phyloP scores from a whole-genome alignment of 2,329 filamentous ascomycete genomes.

The Neocatenulostroma microsporum region DNA sequence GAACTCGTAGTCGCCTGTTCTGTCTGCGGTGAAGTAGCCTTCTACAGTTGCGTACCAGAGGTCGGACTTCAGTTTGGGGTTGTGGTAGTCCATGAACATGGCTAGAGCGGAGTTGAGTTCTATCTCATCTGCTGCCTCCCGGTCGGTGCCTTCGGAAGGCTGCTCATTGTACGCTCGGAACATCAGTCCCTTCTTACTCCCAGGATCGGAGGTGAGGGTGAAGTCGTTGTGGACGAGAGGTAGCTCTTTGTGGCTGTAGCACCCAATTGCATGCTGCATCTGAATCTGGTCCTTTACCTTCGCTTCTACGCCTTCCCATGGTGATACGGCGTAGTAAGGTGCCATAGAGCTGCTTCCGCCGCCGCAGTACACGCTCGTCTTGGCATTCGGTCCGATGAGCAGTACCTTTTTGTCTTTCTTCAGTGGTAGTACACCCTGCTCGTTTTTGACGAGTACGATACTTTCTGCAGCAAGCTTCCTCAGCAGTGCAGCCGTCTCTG shows the following conservation, averaged over 20 bases:
- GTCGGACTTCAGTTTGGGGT: slow-evolving; percentile 27
- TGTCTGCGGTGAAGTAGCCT: slow-evolving; percentile 52
- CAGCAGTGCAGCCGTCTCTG: slow-evolving; percentile 25
- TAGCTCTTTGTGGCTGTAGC: slow-evolving; percentile 18
- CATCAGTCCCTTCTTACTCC: slow-evolving; percentile 19
- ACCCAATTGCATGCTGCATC: slow-evolving; percentile 13
- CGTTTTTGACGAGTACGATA: slow-evolving; percentile 54
- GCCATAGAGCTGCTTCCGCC: slow-evolving; percentile 28
- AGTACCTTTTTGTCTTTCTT: slow-evolving; percentile 61
- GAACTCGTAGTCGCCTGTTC: slow-evolving; percentile 56
- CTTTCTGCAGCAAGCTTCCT: slow-evolving; percentile 22
- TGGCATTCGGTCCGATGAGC: slow-evolving; percentile 66
- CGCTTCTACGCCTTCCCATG: slow-evolving; percentile 24
- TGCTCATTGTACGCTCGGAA: slow-evolving; percentile 47
- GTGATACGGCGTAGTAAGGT: slow-evolving; percentile 29
- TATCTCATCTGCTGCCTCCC: slow-evolving; percentile 48
- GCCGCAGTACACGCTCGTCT: slow-evolving; percentile 37
- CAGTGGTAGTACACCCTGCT: slow-evolving; percentile 55
- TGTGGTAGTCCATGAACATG: slow-evolving; percentile 47
- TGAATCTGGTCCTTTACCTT: slow-evolving; percentile 15
- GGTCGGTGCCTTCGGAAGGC: slow-evolving; percentile 32
- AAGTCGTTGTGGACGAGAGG: slow-evolving; percentile 20
- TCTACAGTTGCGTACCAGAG: slow-evolving; percentile 43
- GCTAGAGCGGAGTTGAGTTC: slow-evolving; percentile 34
- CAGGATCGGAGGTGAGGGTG: slow-evolving; percentile 6